These are phyloP conservation scores for Tricholoma matsutake DNA, from an alignment of 768 basidiomycete species.

Conservation along the genomic window DNA sequence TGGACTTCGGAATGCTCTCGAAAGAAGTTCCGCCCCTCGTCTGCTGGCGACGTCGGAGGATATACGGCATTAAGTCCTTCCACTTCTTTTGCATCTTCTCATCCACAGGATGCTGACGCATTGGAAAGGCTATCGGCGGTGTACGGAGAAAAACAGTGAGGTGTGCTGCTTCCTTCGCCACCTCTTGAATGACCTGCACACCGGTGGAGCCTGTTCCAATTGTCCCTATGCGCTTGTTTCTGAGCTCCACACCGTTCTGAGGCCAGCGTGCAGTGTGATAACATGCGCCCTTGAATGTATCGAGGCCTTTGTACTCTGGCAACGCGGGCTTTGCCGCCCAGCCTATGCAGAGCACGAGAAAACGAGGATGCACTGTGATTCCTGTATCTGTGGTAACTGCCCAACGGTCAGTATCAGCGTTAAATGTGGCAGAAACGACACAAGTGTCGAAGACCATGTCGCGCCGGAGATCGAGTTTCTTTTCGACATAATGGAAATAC, in stretches of 20 bases:
- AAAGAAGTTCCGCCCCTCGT: constrained; percentile 4
- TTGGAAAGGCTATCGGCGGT: not conserved
- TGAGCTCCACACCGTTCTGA: constrained; percentile 5
- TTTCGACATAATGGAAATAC: constrained; percentile 15
- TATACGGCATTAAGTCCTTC: constrained; percentile 6
- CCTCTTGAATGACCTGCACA: constrained; percentile 14
- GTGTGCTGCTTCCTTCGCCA: constrained; percentile 6
- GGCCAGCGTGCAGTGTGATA: constrained; percentile 16
- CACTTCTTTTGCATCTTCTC: constrained; percentile 2
- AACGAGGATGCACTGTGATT: constrained; percentile 4
- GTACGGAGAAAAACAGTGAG: constrained; percentile 18
- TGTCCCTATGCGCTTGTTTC: constrained; percentile 15
- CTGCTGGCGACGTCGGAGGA: constrained; percentile 11
- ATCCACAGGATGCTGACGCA: not conserved
- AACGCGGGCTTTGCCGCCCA: constrained; percentile 10
- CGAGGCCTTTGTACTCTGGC: constrained; percentile 11
- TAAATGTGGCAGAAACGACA: constrained; percentile 11
- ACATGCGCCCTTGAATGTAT: constrained; percentile 10
- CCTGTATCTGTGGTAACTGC: constrained; percentile 8
- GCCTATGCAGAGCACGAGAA: constrained; percentile 14
- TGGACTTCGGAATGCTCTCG: constrained; percentile 1
- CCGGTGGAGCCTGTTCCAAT: constrained; percentile 18
- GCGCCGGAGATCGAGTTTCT: constrained; percentile 10
- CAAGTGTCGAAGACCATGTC: constrained; percentile 13
- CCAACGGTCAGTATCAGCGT: constrained; percentile 10